phyloP scores from a whole-genome alignment of 371 early-diverging fungal genomes.

The Smittium culicis region DNA sequence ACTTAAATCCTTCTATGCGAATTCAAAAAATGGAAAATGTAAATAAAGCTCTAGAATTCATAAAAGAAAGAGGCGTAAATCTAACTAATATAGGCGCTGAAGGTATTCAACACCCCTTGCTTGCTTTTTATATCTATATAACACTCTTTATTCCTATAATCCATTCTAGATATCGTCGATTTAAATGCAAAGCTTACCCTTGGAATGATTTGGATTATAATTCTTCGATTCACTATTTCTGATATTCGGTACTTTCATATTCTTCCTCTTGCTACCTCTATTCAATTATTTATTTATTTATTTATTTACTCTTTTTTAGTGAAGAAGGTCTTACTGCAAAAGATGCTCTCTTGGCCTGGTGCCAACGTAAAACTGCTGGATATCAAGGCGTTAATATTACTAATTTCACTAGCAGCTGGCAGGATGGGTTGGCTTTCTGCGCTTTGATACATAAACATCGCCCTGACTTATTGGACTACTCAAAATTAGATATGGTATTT shows the following conservation, averaged over 20 bases:
- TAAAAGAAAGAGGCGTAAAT: constrained; percentile 64
- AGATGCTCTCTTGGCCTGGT: constrained; percentile 90
- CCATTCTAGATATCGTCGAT: constrained; percentile 96
- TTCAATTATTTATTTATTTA: background rate
- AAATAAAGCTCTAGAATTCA: constrained; percentile 83
- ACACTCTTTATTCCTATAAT: background rate
- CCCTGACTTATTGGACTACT: constrained; percentile 85
- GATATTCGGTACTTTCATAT: constrained; percentile 47
- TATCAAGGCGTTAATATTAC: constrained; percentile 69
- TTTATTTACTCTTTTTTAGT: constrained; percentile 24
- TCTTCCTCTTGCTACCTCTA: background rate
- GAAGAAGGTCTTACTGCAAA: constrained; percentile 87
- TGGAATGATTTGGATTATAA: constrained; percentile 97
- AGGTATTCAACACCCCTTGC: constrained; percentile 9
- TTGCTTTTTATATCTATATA: background rate
- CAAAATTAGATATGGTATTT: constrained; percentile 50
- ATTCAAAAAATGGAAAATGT: constrained; percentile 95
- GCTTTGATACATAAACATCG: constrained; percentile 94
- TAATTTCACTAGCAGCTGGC: constrained; percentile 85
- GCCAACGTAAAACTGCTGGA: constrained; percentile 80
- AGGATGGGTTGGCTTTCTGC: constrained; percentile 91
- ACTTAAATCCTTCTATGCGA: constrained; percentile 72
- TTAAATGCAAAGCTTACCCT: constrained; percentile 86
- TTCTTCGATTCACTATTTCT: constrained; percentile 87
- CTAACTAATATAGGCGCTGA: constrained; percentile 92